Conservation (phyloP, 1,284 basidiomycete species). For the Rhodotorula glutinis region DNA sequence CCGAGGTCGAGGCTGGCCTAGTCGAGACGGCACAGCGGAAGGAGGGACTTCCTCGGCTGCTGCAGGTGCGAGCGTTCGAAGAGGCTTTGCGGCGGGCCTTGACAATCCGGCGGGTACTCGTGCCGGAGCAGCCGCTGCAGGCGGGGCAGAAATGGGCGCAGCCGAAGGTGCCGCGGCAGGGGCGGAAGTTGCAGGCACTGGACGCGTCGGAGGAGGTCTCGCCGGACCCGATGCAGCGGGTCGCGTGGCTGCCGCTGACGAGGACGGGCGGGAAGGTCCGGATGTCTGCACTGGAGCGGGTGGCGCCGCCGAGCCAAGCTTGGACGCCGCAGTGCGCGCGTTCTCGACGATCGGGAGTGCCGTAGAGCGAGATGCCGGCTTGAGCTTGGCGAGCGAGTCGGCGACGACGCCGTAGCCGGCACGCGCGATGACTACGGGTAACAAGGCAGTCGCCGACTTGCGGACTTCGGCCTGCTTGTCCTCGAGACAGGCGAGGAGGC, state of each 20-base stretch:
- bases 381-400: constrained; percentile 78
- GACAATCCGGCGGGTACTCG: constrained; percentile 17
- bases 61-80: constrained; percentile 41
- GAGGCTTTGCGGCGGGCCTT: constrained; percentile 29
- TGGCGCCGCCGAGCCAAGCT: constrained; percentile 37
- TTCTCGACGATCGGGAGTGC: constrained; percentile 82
- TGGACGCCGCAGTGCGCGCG: constrained; percentile 46
- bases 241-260: not conserved
- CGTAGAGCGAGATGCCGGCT: constrained; percentile 83
- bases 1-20: constrained; percentile 40
- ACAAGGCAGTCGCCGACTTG: constrained; percentile 77
- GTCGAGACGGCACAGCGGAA: constrained; percentile 31
- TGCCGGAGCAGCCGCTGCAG: constrained; percentile 11
- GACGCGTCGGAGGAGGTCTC: too few relatives aligned
- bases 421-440: constrained; percentile 72
- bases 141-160: constrained; percentile 32
- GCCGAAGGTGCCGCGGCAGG: constrained; percentile 23
- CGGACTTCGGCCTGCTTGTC: constrained; percentile 89
- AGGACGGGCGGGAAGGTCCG: constrained; percentile 41
- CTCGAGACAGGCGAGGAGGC: constrained; percentile 79
- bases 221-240: constrained; percentile 20
- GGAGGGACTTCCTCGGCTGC: constrained; percentile 44
- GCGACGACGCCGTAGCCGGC: constrained; percentile 83
- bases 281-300: constrained; percentile 53
- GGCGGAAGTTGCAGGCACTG: constrained; percentile 16